Percentiles rank a stretch among this genome's conserved stretches.
Conservation (phyloP, 225 moss, liverwort and hornwort genomes). For the Pleurozium schreberi region DNA sequence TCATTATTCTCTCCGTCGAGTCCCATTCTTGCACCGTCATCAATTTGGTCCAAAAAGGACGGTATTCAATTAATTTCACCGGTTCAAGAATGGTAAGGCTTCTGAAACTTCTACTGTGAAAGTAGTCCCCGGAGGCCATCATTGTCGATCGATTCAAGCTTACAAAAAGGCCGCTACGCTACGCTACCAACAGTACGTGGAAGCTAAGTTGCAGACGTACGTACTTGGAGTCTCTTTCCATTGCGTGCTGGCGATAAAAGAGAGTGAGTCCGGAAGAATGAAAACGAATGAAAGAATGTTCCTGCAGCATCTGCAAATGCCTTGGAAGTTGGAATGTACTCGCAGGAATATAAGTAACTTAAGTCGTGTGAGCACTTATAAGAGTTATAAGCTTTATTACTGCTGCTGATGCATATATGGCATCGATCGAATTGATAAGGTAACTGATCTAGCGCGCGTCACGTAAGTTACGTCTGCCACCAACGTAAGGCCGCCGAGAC, state of each 20-base stretch:
- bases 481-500: neutral
- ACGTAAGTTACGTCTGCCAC: no score
- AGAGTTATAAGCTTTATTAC: neutral
- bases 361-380: no score
- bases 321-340: neutral
- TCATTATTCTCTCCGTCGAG: no score
- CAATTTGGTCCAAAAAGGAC: no score
- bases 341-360: neutral
- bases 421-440: neutral
- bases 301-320: neutral
- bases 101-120: no score
- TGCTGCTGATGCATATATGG: neutral
- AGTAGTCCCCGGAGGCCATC: no score
- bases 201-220: neutral
- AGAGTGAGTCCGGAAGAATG: neutral
- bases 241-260: neutral
- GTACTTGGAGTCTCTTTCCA: neutral
- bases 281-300: neutral
- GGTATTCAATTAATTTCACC: no score
- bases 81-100: no score
- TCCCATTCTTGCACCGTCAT: no score
- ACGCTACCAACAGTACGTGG: no score
- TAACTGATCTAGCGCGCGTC: no score
- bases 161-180: neutral
- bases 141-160: no score